phyloP scores from a whole-genome alignment of 2,329 filamentous ascomycete genomes.

The Fusarium sp. region DNA sequence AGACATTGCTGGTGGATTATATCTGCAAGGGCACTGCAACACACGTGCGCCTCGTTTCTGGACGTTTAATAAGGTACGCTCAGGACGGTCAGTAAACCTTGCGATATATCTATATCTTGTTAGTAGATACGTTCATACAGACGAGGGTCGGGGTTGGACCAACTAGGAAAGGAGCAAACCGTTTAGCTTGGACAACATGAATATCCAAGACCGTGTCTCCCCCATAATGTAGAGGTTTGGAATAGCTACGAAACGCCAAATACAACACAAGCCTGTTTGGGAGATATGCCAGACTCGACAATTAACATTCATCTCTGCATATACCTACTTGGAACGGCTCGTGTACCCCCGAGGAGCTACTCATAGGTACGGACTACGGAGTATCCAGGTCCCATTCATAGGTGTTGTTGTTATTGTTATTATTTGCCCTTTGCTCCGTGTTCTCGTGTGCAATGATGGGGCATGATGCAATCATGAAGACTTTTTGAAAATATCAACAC shows the following conservation, averaged over 20 bases:
- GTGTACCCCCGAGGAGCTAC: constrained; percentile 22
- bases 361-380: constrained; percentile 3
- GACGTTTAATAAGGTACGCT: constrained; percentile 22
- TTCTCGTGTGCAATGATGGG: constrained; percentile 23
- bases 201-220: neutral
- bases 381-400: constrained; percentile 21
- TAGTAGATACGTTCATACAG: constrained; percentile 1
- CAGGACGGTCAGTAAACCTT: constrained; percentile 15
- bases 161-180: constrained; percentile 6
- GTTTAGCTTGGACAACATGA: constrained; percentile 21
- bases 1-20: constrained; percentile 13
- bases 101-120: constrained; percentile 1
- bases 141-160: constrained; percentile 8
- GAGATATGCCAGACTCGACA: neutral
- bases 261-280: constrained; percentile 11
- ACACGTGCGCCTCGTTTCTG: constrained; percentile 36
- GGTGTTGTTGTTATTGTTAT: constrained; percentile 2
- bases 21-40: constrained; percentile 32
- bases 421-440: constrained; percentile 2
- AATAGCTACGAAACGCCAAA: constrained; percentile 9
- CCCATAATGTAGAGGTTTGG: neutral
- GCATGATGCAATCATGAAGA: constrained; percentile 37
- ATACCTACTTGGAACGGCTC: constrained; percentile 25
- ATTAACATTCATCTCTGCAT: constrained; percentile 15
- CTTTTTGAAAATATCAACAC: constrained; percentile 1